Evolutionary conservation across 2,329 filamentous ascomycete species (phyloP), one percentile per base, ranked within the genome.

Genomic region (Clonostachys chloroleuca): DNA sequence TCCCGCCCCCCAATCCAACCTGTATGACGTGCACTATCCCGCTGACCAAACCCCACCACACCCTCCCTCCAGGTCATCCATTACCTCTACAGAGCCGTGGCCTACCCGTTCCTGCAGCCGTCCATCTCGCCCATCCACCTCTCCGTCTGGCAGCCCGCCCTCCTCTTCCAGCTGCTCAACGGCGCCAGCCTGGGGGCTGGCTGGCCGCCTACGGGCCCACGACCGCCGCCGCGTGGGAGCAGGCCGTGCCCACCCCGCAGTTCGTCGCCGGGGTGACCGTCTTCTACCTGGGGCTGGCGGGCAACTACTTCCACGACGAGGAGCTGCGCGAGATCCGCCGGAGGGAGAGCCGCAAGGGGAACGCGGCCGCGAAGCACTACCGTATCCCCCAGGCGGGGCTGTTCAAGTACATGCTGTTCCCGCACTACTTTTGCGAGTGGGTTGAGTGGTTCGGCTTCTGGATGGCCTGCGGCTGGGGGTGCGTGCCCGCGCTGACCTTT

Each of bases 351-450:
- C 68, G 76, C 34, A 73, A 81, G 65, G 75, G 76, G 48, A 68
- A 60, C 47, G 49, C 54, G 24, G 64, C 68, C 41, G 79, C 87
- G 42, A 95, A 94, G 69, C 81, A 95, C 51, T 97, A 97, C 64
- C 83, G 88, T 69, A 80, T 99, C 45, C 94, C 94, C 0, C 74
- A 89, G 59, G 86, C 86, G 44, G 91, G 92, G 1, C 68, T 96
- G 44, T 99, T 97, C 68, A 75, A 78, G 54, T 86, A 84, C 58
- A 80, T 96, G 61, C 76, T 97, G 49, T 96, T 86, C 65, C 91
- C 94, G 54, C 94, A 99, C 65, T 99, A 96, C 65, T 75, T 95
- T n/a, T 87, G 86, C 61, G 94, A 99, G 70, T 99, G 94, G 94
- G 64, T 96, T 46, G 94, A 99, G 74, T 99, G 94, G 94, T 66